These are phyloP conservation scores for Globisporangium camurandrum DNA, from an alignment of 352 stramenopile genomes.

Conservation along the genomic window DNA sequence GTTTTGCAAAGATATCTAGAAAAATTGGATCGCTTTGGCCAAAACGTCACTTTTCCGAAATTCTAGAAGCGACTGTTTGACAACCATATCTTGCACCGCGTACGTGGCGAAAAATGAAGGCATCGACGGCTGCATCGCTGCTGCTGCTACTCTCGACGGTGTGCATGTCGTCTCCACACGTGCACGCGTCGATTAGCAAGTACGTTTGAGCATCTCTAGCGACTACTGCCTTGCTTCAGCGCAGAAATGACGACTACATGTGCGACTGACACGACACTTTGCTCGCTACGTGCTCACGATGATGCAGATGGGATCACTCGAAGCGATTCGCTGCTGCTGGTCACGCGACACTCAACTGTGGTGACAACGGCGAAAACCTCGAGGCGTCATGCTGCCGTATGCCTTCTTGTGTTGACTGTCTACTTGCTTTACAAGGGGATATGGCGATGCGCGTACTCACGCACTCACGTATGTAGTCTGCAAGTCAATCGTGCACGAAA, in stretches of 20 bases:
- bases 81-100: too few relatives aligned
- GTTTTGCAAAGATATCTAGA: too few relatives aligned
- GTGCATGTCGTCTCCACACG: conserved; percentile 3
- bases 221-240: background rate
- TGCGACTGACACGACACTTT: background rate
- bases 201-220: conserved; percentile 3
- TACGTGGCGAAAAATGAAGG: too few relatives aligned
- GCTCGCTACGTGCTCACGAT: background rate
- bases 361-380: conserved; percentile 37
- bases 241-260: too few relatives aligned
- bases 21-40: too few relatives aligned
- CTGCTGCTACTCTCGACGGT: conserved; percentile 8
- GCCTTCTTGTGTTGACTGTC: conserved; percentile 9
- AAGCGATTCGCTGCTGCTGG: conserved; percentile 66
- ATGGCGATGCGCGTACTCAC: background rate
- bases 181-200: conserved; percentile 48
- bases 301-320: conserved; percentile 56
- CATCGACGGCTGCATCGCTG: background rate
- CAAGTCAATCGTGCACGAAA: conserved; percentile 75
- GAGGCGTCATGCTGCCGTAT: conserved; percentile 67
- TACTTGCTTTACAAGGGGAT: background rate
- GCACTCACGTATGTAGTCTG: conserved; percentile 37
- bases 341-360: conserved; percentile 53
- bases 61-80: too few relatives aligned
- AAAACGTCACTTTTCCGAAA: too few relatives aligned